Base-by-base conservation (phyloP, 2,329 filamentous ascomycete species). In the Emergomyces africanus region DNA sequence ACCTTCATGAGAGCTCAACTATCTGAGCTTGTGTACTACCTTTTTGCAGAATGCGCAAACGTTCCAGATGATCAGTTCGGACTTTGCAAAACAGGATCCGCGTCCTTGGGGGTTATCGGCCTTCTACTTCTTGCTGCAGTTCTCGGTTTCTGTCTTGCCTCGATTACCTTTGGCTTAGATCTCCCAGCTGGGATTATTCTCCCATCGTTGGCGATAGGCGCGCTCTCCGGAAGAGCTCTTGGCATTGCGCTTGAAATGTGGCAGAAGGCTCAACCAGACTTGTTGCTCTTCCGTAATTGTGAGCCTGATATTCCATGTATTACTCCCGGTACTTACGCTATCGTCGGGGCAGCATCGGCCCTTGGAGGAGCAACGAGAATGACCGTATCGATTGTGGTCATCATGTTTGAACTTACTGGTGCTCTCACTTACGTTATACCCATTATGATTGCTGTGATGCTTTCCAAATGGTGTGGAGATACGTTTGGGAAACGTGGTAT, bases 401-500 rank as follows among this genome's bases (percentile, higher is more conserved):
- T 99, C 75, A 96, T 96, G 88, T 99, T 99, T 69, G 94, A 99
- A 77, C 85, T 99, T 59, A 99, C 94, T 0, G 94, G 94, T 57
- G 94, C 94, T 1, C 81, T 99, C 33, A 95, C 90, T 0, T 97
- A 97, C 70, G 92, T 99, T 54, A 83, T 99, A 8, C 94, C 94
- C 58, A 99, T 97, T 72, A 99, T 99, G 94, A 89, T 99, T 64
- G 90, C 91, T 49, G 94, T 99, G 69, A 95, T 99, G 91, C 81
- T 97, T 50, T 89, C 89, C 63, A 99, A 99, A 76, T 99, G 94
- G 94, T 90, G 96, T 30, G 94, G 91, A 68, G 94, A 99, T 72
- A 92, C 90, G 55, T 91, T 99, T 72, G 90, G 89, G 30, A 89
- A 89, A 59, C 84, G 87, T 55, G 90, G 94, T 64, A 97, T 99